A percentile compares a stretch with the other conserved stretches of the same genome.
phyloP scores from a whole-genome alignment of 148 eudicot species.

The Rhododendron ovatum region DNA sequence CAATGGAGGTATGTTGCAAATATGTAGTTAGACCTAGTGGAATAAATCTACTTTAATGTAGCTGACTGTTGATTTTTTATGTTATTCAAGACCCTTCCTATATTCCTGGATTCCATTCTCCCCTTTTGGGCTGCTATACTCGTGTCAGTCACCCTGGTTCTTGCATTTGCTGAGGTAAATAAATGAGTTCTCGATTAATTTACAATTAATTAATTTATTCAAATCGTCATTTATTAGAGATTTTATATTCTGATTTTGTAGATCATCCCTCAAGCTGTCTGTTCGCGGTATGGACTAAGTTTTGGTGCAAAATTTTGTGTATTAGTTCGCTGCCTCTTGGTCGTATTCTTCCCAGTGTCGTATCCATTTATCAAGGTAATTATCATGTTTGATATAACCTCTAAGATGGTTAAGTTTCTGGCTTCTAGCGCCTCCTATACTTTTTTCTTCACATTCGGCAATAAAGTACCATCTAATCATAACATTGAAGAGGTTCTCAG shows the following conservation, averaged over 20 bases:
- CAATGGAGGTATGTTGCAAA: not conserved
- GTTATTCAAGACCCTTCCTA: not conserved
- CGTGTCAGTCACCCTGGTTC: not conserved
- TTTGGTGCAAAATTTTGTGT: not conserved
- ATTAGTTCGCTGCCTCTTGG: not conserved
- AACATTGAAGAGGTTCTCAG: not conserved
- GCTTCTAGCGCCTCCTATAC: not conserved
- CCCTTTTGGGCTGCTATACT: not conserved
- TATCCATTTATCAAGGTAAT: not conserved
- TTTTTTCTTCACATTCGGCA: not conserved
- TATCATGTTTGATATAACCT: not conserved
- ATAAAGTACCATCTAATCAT: not conserved
- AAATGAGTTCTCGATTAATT: not conserved
- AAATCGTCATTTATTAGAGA: not conserved
- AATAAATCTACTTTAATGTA: not conserved
- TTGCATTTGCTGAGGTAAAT: not conserved
- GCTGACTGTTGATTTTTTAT: not conserved
- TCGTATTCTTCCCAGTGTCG: not conserved
- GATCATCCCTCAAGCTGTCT: conserved; percentile 3
- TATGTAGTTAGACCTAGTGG: not conserved
- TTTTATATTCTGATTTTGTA: not conserved
- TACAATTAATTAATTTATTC: not conserved
- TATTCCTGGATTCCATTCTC: not conserved
- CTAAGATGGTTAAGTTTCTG: not conserved
- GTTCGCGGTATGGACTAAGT: not conserved